A percentile compares a stretch with the other conserved stretches of the same genome.
Evolutionary conservation across 176 grass and related monocot species (phyloP).

Genomic region (Oryza australiensis): DNA sequence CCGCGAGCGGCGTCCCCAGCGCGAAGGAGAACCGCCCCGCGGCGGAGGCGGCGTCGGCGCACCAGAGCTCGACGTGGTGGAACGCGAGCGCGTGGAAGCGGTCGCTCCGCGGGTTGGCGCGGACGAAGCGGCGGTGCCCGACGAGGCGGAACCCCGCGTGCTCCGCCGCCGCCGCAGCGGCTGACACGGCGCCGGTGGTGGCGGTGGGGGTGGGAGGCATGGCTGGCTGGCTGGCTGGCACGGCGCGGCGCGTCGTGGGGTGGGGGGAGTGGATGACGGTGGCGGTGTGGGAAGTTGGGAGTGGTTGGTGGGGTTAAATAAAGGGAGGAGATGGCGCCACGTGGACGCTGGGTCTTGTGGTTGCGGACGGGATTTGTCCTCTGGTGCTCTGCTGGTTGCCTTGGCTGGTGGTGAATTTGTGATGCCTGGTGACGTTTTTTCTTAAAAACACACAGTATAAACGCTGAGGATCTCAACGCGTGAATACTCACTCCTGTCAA

Average conservation of each 20-base stretch:
- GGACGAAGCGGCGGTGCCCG: background rate
- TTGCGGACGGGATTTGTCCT: conserved; percentile 38
- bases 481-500: no score
- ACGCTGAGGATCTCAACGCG: no score
- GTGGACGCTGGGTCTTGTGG: conserved; percentile 7
- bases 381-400: no score
- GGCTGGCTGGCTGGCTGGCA: no score
- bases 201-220: background rate
- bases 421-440: no score
- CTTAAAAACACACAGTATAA: no score
- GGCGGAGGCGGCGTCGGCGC: conserved; percentile 57
- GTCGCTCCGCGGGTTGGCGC: conserved; percentile 52
- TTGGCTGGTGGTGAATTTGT: no score
- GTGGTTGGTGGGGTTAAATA: conserved; percentile 1
- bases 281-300: background rate
- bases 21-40: conserved; percentile 81
- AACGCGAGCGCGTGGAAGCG: conserved; percentile 61
- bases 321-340: conserved; percentile 39
- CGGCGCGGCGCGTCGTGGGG: conserved; percentile 25
- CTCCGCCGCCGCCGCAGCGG: background rate
- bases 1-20: conserved; percentile 67
- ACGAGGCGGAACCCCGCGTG: background rate
- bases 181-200: conserved; percentile 35
- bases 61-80: conserved; percentile 97
- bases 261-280: background rate